phyloP scores from a whole-genome alignment of 2,329 filamentous ascomycete genomes.

The Hirsutella thompsonii region DNA sequence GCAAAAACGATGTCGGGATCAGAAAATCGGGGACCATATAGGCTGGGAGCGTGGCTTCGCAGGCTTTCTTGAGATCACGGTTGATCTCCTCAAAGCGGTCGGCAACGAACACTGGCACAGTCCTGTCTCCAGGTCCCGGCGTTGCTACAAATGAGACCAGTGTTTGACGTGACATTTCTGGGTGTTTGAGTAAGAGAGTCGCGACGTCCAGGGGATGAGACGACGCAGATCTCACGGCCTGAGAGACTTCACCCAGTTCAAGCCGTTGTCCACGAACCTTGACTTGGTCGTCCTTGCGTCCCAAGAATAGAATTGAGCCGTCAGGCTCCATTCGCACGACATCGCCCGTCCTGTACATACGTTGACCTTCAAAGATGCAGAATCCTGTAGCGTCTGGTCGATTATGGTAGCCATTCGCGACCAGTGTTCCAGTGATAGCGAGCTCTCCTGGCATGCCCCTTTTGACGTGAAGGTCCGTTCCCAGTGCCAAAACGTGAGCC shows the following conservation, averaged over 20 bases:
- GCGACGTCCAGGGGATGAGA: neutral
- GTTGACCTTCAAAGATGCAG: neutral
- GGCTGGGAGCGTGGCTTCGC: constrained; percentile 1
- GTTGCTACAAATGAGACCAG: neutral
- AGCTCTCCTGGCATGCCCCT: neutral
- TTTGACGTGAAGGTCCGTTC: neutral
- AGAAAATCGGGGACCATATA: constrained; percentile 6
- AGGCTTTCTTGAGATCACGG: neutral
- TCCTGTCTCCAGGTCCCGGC: neutral
- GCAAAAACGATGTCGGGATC: constrained; percentile 2
- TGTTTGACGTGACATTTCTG: neutral
- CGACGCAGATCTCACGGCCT: neutral
- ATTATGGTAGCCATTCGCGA: neutral
- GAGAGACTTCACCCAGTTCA: neutral
- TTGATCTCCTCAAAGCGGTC: neutral
- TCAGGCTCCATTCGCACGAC: neutral
- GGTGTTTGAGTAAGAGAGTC: neutral
- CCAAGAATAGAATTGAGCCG: neutral
- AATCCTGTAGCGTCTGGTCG: neutral
- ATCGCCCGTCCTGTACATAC: neutral
- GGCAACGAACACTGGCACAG: neutral
- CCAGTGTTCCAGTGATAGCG: neutral
- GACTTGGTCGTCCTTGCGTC: neutral
- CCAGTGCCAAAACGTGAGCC: neutral
- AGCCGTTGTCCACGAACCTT: neutral